A percentile compares a stretch with the other conserved stretches of the same genome.
These are phyloP conservation scores for Panaeolus cyanescens DNA, from an alignment of 768 basidiomycete species.

Conservation along the genomic window DNA sequence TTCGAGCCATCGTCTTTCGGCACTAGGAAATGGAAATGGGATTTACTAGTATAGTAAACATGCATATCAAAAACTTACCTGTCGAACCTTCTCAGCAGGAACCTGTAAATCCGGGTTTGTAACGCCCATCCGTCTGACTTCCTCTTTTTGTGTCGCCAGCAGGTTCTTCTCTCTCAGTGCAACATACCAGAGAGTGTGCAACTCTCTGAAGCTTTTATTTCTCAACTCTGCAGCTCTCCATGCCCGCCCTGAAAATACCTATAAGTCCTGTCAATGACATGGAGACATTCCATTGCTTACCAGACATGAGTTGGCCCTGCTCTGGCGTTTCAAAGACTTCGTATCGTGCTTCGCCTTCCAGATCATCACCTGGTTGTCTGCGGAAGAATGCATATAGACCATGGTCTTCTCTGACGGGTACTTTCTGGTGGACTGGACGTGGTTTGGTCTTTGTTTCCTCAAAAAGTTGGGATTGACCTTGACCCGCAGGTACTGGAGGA, in stretches of 20 bases:
- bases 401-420: conserved; percentile 56
- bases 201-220: conserved; percentile 87
- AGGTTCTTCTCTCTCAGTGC: conserved; percentile 87
- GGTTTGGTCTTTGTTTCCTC: conserved; percentile 7
- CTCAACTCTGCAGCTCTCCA: conserved; percentile 89
- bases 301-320: conserved; percentile 27
- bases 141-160: conserved; percentile 84
- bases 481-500: background rate
- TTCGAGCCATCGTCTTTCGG: conserved; percentile 95
- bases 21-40: conserved; percentile 47
- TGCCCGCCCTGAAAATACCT: conserved; percentile 64
- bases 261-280: conserved; percentile 3
- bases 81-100: conserved; percentile 38
- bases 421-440: conserved; percentile 21
- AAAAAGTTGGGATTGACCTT: background rate
- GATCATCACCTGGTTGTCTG: conserved; percentile 45
- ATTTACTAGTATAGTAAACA: conserved; percentile 5
- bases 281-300: conserved; percentile 18
- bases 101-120: conserved; percentile 29
- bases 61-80: conserved; percentile 34
- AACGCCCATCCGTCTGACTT: conserved; percentile 64
- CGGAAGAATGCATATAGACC: conserved; percentile 82
- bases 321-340: conserved; percentile 46
- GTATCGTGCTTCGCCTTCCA: conserved; percentile 49
- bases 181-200: conserved; percentile 96